Evolutionary conservation across 306 rosid genomes (phyloP).

Genomic region (Begonia loranthoides): DNA sequence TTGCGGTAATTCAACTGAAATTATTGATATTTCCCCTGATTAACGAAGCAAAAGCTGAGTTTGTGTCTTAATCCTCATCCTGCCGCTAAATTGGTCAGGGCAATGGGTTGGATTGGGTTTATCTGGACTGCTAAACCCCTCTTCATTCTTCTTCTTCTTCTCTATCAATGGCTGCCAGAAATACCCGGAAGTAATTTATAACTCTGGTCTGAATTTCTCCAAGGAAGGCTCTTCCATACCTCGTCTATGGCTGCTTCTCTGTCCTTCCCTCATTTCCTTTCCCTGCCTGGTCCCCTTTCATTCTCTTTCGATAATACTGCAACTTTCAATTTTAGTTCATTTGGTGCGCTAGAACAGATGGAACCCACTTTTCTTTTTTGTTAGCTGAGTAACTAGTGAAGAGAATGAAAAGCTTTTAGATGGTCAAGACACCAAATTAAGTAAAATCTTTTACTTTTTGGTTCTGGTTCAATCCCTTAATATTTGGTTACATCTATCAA

Average conservation of each 20-base stretch:
- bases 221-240: constrained; percentile 6
- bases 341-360: too few relatives aligned
- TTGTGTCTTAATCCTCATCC: constrained; percentile 2
- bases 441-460: not conserved
- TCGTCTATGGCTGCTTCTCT: constrained; percentile 42
- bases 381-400: too few relatives aligned
- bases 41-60: too few relatives aligned
- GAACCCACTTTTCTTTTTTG: too few relatives aligned
- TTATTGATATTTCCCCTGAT: too few relatives aligned
- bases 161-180: constrained; percentile 17
- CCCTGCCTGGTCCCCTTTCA: constrained; percentile 49
- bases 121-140: constrained; percentile 16
- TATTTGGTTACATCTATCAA: too few relatives aligned
- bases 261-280: constrained; percentile 42
- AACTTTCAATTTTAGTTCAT: too few relatives aligned
- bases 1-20: too few relatives aligned
- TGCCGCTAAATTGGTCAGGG: constrained; percentile 5
- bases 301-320: not conserved
- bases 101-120: not conserved
- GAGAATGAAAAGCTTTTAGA: too few relatives aligned
- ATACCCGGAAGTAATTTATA: constrained; percentile 4
- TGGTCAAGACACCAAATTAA: too few relatives aligned
- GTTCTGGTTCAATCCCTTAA: too few relatives aligned
- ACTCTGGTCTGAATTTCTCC: constrained; percentile 7
- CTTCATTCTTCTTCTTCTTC: too few relatives aligned